Conservation (phyloP, 2,329 filamentous ascomycete species). For the Sclerotinia borealis region DNA sequence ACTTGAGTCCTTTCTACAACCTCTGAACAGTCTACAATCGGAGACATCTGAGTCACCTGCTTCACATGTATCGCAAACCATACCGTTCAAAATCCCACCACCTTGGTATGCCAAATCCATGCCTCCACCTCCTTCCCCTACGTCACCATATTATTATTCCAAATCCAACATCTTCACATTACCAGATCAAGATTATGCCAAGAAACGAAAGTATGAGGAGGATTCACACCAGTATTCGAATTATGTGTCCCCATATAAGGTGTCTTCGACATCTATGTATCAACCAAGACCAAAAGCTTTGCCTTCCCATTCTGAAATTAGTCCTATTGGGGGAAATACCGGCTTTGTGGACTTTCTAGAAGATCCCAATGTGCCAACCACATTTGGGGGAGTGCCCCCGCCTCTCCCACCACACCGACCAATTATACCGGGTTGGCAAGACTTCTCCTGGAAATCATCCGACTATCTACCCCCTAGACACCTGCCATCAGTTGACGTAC, state of each 20-base stretch:
- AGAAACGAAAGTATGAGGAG: constrained; percentile 1
- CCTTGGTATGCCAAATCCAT: not conserved
- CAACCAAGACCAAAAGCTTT: not conserved
- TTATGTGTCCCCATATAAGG: not conserved
- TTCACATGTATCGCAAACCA: not conserved
- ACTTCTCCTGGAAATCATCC: constrained; percentile 6
- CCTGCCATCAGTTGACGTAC: not conserved
- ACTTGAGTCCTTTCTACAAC: not conserved
- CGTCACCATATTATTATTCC: not conserved
- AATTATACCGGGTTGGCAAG: constrained; percentile 9
- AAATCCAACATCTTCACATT: not conserved
- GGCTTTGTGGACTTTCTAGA: constrained; percentile 10
- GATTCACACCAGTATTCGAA: not conserved
- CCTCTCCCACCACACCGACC: not conserved
- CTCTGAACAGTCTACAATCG: not conserved
- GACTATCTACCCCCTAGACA: not conserved
- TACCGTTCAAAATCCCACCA: not conserved
- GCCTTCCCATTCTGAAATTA: not conserved
- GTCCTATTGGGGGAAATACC: not conserved
- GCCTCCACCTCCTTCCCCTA: not conserved
- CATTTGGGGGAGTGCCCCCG: not conserved
- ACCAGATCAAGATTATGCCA: not conserved
- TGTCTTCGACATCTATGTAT: not conserved
- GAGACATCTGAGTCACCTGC: not conserved
- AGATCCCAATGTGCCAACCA: constrained; percentile 4